Conservation (phyloP, 768 basidiomycete species). For the Calocera viscosa region DNA sequence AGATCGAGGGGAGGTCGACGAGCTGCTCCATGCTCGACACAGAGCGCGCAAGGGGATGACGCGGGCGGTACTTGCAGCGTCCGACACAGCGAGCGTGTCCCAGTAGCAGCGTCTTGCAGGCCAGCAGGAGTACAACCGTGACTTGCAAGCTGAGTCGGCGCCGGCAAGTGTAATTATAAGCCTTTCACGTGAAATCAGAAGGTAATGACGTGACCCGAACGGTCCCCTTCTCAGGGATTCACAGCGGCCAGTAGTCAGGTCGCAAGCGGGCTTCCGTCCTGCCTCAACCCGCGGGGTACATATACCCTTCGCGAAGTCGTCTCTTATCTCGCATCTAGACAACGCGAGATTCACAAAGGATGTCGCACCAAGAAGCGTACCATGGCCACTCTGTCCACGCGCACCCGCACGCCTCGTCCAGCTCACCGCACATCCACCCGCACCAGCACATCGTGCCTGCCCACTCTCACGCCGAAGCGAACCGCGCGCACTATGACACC, state of each 20-base stretch:
- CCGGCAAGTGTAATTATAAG: no score
- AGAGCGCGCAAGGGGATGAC: no score
- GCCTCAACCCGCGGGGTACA: background rate
- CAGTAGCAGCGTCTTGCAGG: no score
- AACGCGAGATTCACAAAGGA: background rate
- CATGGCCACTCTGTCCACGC: background rate
- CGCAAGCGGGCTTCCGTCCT: no score
- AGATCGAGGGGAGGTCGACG: background rate
- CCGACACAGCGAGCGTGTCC: no score
- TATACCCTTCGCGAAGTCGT: background rate
- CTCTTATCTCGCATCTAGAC: background rate
- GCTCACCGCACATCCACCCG: background rate
- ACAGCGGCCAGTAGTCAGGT: no score
- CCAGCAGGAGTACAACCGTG: background rate
- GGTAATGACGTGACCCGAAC: background rate
- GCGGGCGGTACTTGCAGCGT: no score
- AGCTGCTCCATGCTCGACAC: background rate
- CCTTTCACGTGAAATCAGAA: no score
- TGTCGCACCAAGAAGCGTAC: background rate
- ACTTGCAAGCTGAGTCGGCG: background rate
- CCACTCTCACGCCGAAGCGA: conserved; percentile 21
- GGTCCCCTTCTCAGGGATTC: background rate
- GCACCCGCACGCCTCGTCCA: background rate
- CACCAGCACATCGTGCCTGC: background rate
- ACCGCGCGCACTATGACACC: conserved; percentile 33